Percentiles rank a stretch among this genome's conserved stretches.
phyloP scores from a whole-genome alignment of 148 eudicot genomes.

The Oxyria digyna region DNA sequence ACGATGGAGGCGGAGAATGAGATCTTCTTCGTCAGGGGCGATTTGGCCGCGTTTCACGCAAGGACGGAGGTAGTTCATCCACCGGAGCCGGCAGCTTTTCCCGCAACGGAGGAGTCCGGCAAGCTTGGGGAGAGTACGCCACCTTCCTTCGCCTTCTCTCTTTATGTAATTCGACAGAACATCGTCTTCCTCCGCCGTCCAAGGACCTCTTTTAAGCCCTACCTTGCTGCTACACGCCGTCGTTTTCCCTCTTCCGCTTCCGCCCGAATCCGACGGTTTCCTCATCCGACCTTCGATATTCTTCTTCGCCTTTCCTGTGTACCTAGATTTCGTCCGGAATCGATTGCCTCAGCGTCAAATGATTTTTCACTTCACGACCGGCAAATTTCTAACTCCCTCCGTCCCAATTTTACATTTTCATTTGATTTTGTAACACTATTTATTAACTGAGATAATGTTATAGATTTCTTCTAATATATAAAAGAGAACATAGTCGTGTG shows the following conservation, averaged over 20 bases:
- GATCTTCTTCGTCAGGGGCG: constrained; percentile 46
- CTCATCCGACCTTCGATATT: neutral
- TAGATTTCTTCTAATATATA: too few species aligned
- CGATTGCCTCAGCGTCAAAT: neutral
- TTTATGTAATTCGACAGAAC: constrained; percentile 20
- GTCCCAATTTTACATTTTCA: too few species aligned
- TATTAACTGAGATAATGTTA: too few species aligned
- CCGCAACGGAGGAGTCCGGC: constrained; percentile 54
- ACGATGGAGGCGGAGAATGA: constrained; percentile 58
- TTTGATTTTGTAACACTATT: too few species aligned
- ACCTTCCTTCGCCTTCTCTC: constrained; percentile 9
- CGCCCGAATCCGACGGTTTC: constrained; percentile 19
- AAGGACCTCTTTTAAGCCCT: constrained; percentile 50
- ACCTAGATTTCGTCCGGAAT: too few species aligned
- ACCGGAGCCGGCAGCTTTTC: constrained; percentile 54
- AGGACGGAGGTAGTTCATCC: constrained; percentile 60
- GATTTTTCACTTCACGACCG: too few species aligned
- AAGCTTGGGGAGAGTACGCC: constrained; percentile 13
- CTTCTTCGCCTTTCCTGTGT: too few species aligned
- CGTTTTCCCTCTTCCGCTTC: neutral
- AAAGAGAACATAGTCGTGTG: too few species aligned
- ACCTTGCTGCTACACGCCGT: constrained; percentile 27
- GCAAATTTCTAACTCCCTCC: too few species aligned
- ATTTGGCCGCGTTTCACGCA: constrained; percentile 48
- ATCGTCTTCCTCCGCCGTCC: constrained; percentile 57